phyloP scores from a whole-genome alignment of 805 yeast species.

The Myxozyma sirexii region DNA sequence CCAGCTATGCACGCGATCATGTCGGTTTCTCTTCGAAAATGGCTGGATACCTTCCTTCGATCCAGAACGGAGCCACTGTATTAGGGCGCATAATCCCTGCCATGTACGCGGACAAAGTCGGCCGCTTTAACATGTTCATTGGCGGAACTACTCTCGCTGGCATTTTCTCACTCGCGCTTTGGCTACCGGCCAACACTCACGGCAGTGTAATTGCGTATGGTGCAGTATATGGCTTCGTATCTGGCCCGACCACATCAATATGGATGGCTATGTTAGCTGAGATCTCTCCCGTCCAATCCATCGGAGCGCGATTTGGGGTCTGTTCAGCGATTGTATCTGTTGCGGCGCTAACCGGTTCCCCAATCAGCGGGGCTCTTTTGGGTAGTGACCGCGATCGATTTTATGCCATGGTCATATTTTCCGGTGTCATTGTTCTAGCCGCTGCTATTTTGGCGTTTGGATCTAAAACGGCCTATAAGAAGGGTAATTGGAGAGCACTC shows the following conservation, averaged over 20 bases:
- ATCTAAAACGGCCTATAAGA: neutral
- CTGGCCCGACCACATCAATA: constrained; percentile 42
- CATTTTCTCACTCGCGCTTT: constrained; percentile 55
- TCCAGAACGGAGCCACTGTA: constrained; percentile 35
- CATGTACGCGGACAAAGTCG: constrained; percentile 50
- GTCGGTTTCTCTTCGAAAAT: constrained; percentile 31
- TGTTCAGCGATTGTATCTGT: constrained; percentile 60
- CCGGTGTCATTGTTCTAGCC: constrained; percentile 11
- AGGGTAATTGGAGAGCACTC: too few relatives aligned
- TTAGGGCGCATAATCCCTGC: constrained; percentile 52
- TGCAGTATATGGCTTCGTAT: constrained; percentile 40
- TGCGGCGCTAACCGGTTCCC: constrained; percentile 44
- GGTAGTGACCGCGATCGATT: constrained; percentile 20
- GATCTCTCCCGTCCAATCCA: constrained; percentile 35
- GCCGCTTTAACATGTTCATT: constrained; percentile 57
- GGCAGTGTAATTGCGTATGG: constrained; percentile 40
- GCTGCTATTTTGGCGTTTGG: neutral
- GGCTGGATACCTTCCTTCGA: constrained; percentile 39
- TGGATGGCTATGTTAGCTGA: constrained; percentile 42
- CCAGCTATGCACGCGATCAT: constrained; percentile 37
- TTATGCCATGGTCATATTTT: constrained; percentile 30
- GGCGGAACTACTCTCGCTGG: constrained; percentile 45
- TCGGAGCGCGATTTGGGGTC: constrained; percentile 56
- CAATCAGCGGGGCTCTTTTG: constrained; percentile 39
- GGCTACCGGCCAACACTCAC: constrained; percentile 59